Evolutionary conservation across 164 flowering plant genomes (phyloP).

Genomic region (Chimonanthus praecox): DNA sequence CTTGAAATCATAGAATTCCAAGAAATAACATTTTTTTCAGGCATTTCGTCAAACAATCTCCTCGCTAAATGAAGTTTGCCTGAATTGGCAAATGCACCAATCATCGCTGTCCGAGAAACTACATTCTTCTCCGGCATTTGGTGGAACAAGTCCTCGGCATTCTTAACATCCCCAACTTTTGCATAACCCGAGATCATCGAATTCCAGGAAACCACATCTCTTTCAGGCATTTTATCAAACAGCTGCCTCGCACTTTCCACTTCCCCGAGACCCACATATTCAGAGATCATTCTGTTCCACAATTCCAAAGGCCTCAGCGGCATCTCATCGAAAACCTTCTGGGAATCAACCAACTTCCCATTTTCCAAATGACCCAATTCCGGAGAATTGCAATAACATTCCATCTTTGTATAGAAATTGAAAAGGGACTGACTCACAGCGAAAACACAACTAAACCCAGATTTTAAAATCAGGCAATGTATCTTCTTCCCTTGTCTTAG

Average conservation of each 20-base stretch:
- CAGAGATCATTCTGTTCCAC: constrained; percentile 32
- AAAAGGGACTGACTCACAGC: constrained; percentile 27
- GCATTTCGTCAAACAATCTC: constrained; percentile 18
- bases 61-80: constrained; percentile 26
- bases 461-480: constrained; percentile 34
- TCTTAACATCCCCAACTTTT: constrained; percentile 19
- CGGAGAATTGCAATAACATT: not conserved
- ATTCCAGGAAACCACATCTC: constrained; percentile 37
- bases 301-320: constrained; percentile 21
- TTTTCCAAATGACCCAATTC: not conserved
- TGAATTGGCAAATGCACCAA: constrained; percentile 25
- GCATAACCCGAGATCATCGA: constrained; percentile 31
- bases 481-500: constrained; percentile 22
- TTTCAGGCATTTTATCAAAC: constrained; percentile 31
- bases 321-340: constrained; percentile 30
- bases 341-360: constrained; percentile 16
- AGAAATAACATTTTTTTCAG: constrained; percentile 35
- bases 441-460: constrained; percentile 24
- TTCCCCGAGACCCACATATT: constrained; percentile 14
- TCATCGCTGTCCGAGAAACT: constrained; percentile 36
- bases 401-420: constrained; percentile 25
- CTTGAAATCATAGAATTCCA: constrained; percentile 45
- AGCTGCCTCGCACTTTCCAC: constrained; percentile 25
- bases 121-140: constrained; percentile 34
- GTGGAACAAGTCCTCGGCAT: constrained; percentile 29